Evolutionary conservation across 202 grass and related monocot genomes (phyloP).

Genomic region (Digitaria exilis): DNA sequence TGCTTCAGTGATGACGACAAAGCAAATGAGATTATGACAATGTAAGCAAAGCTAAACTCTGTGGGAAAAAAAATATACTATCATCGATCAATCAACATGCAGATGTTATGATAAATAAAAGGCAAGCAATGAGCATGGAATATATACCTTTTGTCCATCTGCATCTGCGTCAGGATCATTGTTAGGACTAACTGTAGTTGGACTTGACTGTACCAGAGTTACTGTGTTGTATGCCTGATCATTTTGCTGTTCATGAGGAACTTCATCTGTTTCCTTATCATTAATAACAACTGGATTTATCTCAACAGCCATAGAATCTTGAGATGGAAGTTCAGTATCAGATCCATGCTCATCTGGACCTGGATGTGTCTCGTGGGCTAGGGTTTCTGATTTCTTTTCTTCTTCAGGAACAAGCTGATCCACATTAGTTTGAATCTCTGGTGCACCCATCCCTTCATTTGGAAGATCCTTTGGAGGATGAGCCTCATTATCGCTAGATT

Average conservation of each 20-base stretch:
- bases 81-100: slow-evolving; percentile 21
- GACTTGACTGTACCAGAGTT: slow-evolving; percentile 42
- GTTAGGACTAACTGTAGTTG: slow-evolving; percentile 28
- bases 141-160: slow-evolving; percentile 56
- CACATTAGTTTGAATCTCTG: slow-evolving; percentile 30
- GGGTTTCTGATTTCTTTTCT: slow-evolving; percentile 50
- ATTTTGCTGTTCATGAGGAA: slow-evolving; percentile 48
- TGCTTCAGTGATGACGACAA: background rate
- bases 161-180: slow-evolving; percentile 23
- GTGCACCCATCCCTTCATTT: slow-evolving; percentile 18
- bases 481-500: slow-evolving; percentile 34
- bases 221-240: slow-evolving; percentile 25
- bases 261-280: slow-evolving; percentile 41
- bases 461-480: slow-evolving; percentile 37
- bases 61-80: background rate
- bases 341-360: slow-evolving; percentile 44
- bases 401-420: slow-evolving; percentile 34
- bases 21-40: slow-evolving; percentile 14
- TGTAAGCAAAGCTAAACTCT: slow-evolving; percentile 5
- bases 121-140: slow-evolving; percentile 29
- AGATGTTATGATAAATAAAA: slow-evolving; percentile 6
- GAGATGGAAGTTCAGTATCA: slow-evolving; percentile 37
- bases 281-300: slow-evolving; percentile 34
- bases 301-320: slow-evolving; percentile 43
- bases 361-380: slow-evolving; percentile 26